Base-by-base conservation (phyloP, 225 moss, liverwort and hornwort species). In the Ulota crispa region DNA sequence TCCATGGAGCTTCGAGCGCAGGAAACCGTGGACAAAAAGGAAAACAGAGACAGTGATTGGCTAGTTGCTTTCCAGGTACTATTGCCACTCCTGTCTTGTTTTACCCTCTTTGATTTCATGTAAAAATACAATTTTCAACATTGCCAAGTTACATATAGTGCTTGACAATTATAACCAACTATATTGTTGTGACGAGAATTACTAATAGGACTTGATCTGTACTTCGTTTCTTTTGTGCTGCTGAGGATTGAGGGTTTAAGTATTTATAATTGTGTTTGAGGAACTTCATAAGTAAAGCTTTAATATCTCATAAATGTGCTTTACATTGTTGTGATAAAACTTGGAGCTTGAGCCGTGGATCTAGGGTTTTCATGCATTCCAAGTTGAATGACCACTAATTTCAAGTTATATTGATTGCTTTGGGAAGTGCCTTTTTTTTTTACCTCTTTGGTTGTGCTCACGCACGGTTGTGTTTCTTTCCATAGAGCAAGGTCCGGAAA, bases 1-100 rank as follows among this genome's bases (percentile, higher is more conserved):
- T 99, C 99, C 19, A 99, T 99, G 92, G 92, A 92, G 83, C 89
- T 99, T 53, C 96, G 99, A 18, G 96, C 96, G 0, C 91, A 86
- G 71, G 96, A 96, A 74, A 84, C 89, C n/a, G 63, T 96, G 57
- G 93, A 92, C 31, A 99, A 64, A 81, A 94, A 92, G 76, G 96
- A 76, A 21, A 87, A 60, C 59, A 88, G 80, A 84, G 96, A 95
- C 31, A 59, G 34, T 21, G 93, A 93, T 72, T 99, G 92, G 87
- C 90, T 94, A 30, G 74, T 83, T 23, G 81, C 85, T 73, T 96
- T 93, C 81, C 99, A 99, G 98, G 98, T 94, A 1, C 50, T 45
- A 4, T 13, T 45, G 45, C 45, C 45, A 45, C 45, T 4, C 45
- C 12, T 3, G 13, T 50, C 18, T 15, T 50, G 16, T 18, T 1